Evolutionary conservation across 2,329 filamentous ascomycete species (phyloP).

Genomic region (Sarocladium oryzae): DNA sequence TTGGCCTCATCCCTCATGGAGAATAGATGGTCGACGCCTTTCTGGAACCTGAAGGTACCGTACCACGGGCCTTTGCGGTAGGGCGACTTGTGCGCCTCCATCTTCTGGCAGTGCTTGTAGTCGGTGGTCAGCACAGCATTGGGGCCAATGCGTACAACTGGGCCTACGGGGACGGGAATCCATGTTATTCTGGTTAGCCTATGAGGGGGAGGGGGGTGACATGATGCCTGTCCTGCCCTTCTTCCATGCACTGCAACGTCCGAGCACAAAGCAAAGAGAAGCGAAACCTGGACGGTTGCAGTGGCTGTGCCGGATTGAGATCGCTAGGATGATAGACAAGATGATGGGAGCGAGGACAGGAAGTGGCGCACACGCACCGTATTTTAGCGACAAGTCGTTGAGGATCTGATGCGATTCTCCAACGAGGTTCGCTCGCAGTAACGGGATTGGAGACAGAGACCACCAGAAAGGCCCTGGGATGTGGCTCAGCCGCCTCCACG

Average conservation of each 20-base stretch:
- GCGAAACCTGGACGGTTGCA: no score
- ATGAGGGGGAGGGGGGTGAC: no score
- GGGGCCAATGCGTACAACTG: background rate
- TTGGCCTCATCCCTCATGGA: slow-evolving; percentile 1
- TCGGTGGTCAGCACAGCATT: slow-evolving; percentile 3
- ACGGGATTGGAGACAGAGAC: background rate
- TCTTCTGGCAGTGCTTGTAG: slow-evolving; percentile 8
- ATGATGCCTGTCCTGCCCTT: no score
- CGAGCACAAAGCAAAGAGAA: background rate
- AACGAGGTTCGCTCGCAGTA: slow-evolving; percentile 1
- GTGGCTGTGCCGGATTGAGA: no score
- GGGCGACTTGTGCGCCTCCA: slow-evolving; percentile 3
- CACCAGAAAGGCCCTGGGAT: background rate
- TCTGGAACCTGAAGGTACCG: background rate
- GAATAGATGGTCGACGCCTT: slow-evolving; percentile 1
- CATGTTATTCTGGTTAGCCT: no score
- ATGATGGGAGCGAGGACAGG: background rate
- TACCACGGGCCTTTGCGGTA: slow-evolving; percentile 1
- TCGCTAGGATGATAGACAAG: background rate
- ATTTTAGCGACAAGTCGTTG: background rate
- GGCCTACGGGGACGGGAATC: no score
- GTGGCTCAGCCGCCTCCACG: background rate
- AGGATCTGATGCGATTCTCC: slow-evolving; percentile 1
- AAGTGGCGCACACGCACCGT: background rate
- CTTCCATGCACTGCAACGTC: background rate